Evolutionary conservation across 208 protist species (phyloP), one percentile per base, ranked within the genome.

Genomic region (Kentomonas sorsogonicus): DNA sequence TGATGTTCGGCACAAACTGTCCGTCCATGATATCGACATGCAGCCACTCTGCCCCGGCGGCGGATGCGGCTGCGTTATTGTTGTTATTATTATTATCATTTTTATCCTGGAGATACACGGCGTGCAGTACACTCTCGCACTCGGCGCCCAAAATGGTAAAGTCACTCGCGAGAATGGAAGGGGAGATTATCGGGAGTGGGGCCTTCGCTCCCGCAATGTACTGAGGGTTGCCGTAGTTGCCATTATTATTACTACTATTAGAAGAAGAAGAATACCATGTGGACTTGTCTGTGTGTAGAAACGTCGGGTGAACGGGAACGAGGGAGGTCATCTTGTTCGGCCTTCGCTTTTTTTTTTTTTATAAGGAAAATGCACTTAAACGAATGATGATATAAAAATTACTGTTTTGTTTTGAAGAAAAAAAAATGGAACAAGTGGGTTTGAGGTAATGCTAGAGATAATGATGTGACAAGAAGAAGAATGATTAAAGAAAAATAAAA

Each of bases 11-110:
- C 36, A 99, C 97, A 84, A 99, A 99, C 74, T 98, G 97, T 3
- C 97, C 95, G 67, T 94, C 82, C 97, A 99, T 99, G 9, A 99
- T 93, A 53, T 99, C 97, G 22, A 99, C 81, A 73, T 99, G 97
- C n/a, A 99, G 74, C 92, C 94, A 98, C 66, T 98, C 93, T 3
- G 83, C 77, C 38, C 38, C 38, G 15, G 38, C 38, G 15, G 38
- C 38, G 13, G 11, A 11, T 15, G 11, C 15, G 11, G 13, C 38
- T 41, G 38, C 15, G 38, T 15, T 15, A 41, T 41, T 15, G 15
- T 41, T 11, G 15, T n/a, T 15, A n/a, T 41, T 15, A 11, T 41
- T 41, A n/a, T 15, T 15, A 11, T 11, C 38, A 41, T 15, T 41
- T 41, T 41, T 11, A 41, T n/a, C n/a, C n/a, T n/a, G n/a, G n/a